Conservation (phyloP, 176 grass and related monocot species). For the Microstegium vimineum region DNA sequence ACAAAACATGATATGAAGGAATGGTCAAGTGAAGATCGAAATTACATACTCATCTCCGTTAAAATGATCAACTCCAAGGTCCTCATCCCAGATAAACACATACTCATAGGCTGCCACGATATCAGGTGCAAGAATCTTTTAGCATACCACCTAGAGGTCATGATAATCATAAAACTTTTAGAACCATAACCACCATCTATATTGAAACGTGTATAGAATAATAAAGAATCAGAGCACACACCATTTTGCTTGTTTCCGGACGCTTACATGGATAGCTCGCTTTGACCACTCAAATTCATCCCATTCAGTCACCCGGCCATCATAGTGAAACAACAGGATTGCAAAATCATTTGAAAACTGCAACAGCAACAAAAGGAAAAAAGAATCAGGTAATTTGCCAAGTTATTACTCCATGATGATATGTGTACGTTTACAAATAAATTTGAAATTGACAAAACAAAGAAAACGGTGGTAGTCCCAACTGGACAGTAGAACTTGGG, state of each 20-base stretch:
- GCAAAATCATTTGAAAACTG: slow-evolving; percentile 82
- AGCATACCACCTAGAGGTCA: slow-evolving; percentile 73
- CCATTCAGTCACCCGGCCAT: slow-evolving; percentile 74
- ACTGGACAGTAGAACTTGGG: not conserved
- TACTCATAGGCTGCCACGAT: slow-evolving; percentile 85
- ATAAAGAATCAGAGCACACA: slow-evolving; percentile 8
- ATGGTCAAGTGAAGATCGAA: not conserved
- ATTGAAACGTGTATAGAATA: slow-evolving; percentile 6
- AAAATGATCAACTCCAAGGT: slow-evolving; percentile 92
- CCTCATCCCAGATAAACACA: slow-evolving; percentile 95
- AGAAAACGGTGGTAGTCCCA: not conserved
- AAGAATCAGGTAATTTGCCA: slow-evolving; percentile 7
- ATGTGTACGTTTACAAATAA: not conserved
- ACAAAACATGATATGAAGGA: not conserved
- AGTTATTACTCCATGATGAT: not conserved
- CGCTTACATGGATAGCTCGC: slow-evolving; percentile 68
- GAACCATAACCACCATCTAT: not conserved
- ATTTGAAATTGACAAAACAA: slow-evolving; percentile 12
- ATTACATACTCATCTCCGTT: slow-evolving; percentile 73
- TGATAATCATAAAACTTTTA: not conserved
- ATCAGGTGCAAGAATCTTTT: slow-evolving; percentile 95
- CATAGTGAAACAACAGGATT: slow-evolving; percentile 85
- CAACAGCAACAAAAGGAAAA: slow-evolving; percentile 43
- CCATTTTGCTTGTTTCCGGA: slow-evolving; percentile 79
- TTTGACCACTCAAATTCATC: slow-evolving; percentile 82